Conservation (phyloP, 2,329 filamentous ascomycete genomes). For the Phaeophleospora eucalypticola region DNA sequence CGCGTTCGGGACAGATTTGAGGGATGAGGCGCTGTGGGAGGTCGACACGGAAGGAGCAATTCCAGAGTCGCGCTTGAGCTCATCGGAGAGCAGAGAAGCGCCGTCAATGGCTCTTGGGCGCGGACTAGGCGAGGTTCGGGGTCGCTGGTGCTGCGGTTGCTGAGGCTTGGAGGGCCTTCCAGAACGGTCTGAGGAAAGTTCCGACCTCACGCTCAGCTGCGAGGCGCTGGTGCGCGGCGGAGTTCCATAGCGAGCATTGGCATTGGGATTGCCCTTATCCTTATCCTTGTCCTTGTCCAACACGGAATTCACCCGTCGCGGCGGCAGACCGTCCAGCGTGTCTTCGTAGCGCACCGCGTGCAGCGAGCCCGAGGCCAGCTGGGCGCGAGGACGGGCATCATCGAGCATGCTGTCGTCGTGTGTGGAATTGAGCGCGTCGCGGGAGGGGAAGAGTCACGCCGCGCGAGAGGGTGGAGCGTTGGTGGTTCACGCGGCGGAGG, state of each 20-base stretch:
- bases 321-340: constrained; percentile 3
- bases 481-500: neutral
- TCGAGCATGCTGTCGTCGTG: neutral
- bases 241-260: neutral
- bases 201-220: neutral
- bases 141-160: neutral
- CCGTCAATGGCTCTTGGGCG: constrained; percentile 2
- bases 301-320: neutral
- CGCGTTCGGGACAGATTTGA: constrained; percentile 2
- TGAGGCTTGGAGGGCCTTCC: neutral
- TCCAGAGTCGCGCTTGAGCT: constrained; percentile 34
- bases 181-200: neutral
- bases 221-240: neutral
- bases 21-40: constrained; percentile 15
- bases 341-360: constrained; percentile 1
- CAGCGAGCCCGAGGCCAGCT: neutral
- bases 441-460: neutral
- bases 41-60: constrained; percentile 28
- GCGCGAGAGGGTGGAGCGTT: neutral
- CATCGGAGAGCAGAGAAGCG: constrained; percentile 11
- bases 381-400: neutral
- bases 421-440: neutral
- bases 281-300: neutral
- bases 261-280: neutral
- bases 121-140: neutral